Conservation (phyloP, 2,329 filamentous ascomycete genomes). For the Albophoma yamanashiensis region DNA sequence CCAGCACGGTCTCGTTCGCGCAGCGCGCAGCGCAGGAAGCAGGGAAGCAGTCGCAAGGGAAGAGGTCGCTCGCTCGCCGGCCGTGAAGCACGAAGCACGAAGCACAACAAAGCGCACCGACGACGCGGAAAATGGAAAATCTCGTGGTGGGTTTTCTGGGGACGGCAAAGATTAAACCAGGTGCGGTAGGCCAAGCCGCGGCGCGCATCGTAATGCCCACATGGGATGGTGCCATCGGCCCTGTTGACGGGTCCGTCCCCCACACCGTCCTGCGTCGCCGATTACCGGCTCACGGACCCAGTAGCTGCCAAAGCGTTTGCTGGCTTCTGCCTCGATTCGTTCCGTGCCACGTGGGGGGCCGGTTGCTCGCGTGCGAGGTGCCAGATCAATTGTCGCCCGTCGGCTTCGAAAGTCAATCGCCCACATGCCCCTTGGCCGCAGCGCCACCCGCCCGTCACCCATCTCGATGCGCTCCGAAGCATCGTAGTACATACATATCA, state of each 20-base stretch:
- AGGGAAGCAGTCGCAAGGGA: too few species aligned
- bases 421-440: not conserved
- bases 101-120: not conserved
- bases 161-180: not conserved
- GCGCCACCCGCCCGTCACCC: not conserved
- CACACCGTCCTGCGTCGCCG: not conserved
- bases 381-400: not conserved
- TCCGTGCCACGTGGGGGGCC: too few species aligned
- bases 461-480: not conserved
- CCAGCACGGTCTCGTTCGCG: not conserved
- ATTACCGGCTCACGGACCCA: not conserved
- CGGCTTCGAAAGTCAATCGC: not conserved
- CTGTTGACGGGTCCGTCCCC: not conserved
- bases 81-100: not conserved
- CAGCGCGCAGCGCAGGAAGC: not conserved
- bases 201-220: not conserved
- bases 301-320: not conserved
- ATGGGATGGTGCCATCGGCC: not conserved
- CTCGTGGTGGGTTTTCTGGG: not conserved
- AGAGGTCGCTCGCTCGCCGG: not conserved
- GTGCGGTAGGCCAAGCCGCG: too few species aligned
- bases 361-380: too few species aligned
- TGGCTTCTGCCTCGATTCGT: too few species aligned
- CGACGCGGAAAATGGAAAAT: not conserved
- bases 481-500: not conserved